phyloP scores from a whole-genome alignment of 371 early-diverging fungal species.

The Nosema muscidifuracis region DNA sequence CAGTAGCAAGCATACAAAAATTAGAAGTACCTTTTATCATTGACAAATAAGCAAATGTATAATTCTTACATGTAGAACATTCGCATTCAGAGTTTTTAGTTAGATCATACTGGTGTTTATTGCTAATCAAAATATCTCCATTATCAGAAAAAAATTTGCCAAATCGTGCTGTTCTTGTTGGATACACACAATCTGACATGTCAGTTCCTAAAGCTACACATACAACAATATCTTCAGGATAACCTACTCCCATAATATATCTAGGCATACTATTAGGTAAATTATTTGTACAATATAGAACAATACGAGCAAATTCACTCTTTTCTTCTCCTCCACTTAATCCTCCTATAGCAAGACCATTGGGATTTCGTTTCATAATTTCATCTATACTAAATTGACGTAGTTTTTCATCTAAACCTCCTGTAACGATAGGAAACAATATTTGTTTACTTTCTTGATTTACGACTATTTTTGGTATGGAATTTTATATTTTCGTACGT shows the following conservation, averaged over 20 bases:
- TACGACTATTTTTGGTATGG: constrained; percentile 19
- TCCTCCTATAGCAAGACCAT: constrained; percentile 87
- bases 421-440: constrained; percentile 87
- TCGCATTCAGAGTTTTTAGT: constrained; percentile 74
- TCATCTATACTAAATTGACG: constrained; percentile 72
- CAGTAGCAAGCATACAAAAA: constrained; percentile 76
- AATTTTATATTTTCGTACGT: background rate
- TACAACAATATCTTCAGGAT: constrained; percentile 81
- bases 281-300: constrained; percentile 72
- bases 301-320: constrained; percentile 74
- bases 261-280: constrained; percentile 76
- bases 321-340: constrained; percentile 87
- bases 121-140: constrained; percentile 68
- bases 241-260: constrained; percentile 93
- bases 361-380: constrained; percentile 75
- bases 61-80: constrained; percentile 75
- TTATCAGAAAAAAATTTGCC: constrained; percentile 76
- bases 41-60: constrained; percentile 72
- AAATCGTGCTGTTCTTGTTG: constrained; percentile 86
- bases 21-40: constrained; percentile 71
- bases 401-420: constrained; percentile 72
- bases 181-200: constrained; percentile 93
- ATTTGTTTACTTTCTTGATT: constrained; percentile 67
- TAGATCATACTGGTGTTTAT: constrained; percentile 68
- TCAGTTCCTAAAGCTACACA: constrained; percentile 83